phyloP scores from a whole-genome alignment of 2,329 filamentous ascomycete genomes.

The Talaromyces piceae region DNA sequence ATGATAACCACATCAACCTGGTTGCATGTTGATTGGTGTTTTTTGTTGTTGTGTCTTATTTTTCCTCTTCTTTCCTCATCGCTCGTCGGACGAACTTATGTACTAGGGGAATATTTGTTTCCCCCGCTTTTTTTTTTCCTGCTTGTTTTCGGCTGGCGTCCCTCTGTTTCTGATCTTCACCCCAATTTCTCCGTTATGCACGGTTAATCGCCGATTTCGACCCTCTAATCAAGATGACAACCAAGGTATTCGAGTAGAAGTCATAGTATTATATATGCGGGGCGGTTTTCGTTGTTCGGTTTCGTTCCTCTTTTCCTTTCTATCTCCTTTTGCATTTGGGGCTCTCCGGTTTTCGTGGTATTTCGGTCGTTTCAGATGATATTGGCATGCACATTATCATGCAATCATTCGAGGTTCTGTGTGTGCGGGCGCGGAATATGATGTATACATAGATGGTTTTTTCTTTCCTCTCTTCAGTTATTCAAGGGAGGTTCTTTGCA shows the following conservation, averaged over 20 bases:
- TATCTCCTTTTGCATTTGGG: too few relatives aligned
- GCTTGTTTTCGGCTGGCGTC: neutral
- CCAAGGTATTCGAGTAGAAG: neutral
- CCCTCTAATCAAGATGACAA: neutral
- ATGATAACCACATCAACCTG: constrained; percentile 85
- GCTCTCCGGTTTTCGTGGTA: neutral
- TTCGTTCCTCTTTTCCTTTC: neutral
- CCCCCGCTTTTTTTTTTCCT: too few relatives aligned
- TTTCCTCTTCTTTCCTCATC: neutral
- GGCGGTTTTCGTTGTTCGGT: neutral
- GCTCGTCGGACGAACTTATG: neutral
- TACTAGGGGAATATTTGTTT: too few relatives aligned
- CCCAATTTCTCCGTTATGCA: too few relatives aligned
- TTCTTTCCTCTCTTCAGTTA: too few relatives aligned
- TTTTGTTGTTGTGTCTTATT: neutral
- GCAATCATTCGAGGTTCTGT: neutral
- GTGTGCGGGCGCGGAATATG: neutral
- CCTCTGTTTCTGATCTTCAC: too few relatives aligned
- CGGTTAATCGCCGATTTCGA: neutral
- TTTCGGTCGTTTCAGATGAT: neutral
- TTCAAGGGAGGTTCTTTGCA: too few relatives aligned
- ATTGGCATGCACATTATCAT: too few relatives aligned
- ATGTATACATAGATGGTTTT: neutral
- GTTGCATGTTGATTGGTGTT: constrained; percentile 45
- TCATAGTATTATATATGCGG: too few relatives aligned